Percentiles rank a stretch among this genome's conserved stretches.
These are phyloP conservation scores for Mycena epipterygia DNA, from an alignment of 768 basidiomycete species.

Conservation along the genomic window DNA sequence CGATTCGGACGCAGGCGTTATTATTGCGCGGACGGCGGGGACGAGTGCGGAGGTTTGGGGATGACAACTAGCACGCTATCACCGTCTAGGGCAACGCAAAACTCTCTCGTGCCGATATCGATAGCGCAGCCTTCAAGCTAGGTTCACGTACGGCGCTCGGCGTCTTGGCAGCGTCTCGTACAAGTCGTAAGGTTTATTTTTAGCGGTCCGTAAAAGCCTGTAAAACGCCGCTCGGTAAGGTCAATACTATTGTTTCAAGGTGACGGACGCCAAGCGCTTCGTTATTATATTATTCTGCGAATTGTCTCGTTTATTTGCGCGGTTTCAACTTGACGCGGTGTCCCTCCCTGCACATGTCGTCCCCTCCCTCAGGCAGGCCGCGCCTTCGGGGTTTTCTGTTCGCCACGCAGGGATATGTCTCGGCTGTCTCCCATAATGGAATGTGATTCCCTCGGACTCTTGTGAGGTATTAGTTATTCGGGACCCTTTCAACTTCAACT, in stretches of 20 bases:
- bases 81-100: neutral
- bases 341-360: too few relatives aligned
- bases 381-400: too few relatives aligned
- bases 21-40: neutral
- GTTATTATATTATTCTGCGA: neutral
- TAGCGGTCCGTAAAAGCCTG: neutral
- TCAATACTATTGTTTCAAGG: neutral
- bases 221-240: neutral
- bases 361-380: too few relatives aligned
- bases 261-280: neutral
- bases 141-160: neutral
- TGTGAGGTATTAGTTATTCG: too few relatives aligned
- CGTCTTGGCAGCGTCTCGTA: neutral
- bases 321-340: too few relatives aligned
- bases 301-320: too few relatives aligned
- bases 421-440: too few relatives aligned
- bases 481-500: too few relatives aligned
- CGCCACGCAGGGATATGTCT: too few relatives aligned
- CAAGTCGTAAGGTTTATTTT: neutral
- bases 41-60: neutral
- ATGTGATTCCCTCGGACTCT: too few relatives aligned
- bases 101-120: neutral
- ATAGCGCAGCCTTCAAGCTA: neutral
- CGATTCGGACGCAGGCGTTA: neutral
- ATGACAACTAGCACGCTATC: neutral